Evolutionary conservation across 441 rosid species (phyloP).

Genomic region (Gossypium schwendimanii): DNA sequence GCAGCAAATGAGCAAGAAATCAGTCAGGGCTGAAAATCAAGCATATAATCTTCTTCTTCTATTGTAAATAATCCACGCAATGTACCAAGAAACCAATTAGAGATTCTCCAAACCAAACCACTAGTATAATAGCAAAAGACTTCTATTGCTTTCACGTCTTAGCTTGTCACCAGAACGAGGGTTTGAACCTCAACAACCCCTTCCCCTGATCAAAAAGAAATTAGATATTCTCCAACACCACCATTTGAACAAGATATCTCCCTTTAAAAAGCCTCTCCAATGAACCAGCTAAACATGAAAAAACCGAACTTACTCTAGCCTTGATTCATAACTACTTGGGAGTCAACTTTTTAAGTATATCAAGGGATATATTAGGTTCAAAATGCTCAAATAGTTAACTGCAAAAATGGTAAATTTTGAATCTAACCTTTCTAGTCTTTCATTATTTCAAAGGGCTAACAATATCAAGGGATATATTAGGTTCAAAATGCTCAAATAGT

Average conservation of each 20-base stretch:
- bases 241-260: neutral
- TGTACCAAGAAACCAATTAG: neutral
- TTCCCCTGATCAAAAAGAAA: no score
- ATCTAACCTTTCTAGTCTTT: neutral
- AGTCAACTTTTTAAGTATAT: neutral
- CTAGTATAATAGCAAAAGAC: no score
- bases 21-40: neutral
- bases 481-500: no score
- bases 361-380: neutral
- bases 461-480: no score
- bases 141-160: no score
- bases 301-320: neutral
- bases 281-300: neutral
- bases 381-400: neutral
- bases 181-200: no score
- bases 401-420: neutral
- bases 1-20: neutral
- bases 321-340: neutral
- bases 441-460: conserved; percentile 65
- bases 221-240: neutral
- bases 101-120: neutral
- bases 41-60: neutral
- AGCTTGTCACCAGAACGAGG: no score
- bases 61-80: neutral
- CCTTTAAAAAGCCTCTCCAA: neutral